Conservation (phyloP, 1,284 basidiomycete genomes). For the Pseudozyma flocculosa region DNA sequence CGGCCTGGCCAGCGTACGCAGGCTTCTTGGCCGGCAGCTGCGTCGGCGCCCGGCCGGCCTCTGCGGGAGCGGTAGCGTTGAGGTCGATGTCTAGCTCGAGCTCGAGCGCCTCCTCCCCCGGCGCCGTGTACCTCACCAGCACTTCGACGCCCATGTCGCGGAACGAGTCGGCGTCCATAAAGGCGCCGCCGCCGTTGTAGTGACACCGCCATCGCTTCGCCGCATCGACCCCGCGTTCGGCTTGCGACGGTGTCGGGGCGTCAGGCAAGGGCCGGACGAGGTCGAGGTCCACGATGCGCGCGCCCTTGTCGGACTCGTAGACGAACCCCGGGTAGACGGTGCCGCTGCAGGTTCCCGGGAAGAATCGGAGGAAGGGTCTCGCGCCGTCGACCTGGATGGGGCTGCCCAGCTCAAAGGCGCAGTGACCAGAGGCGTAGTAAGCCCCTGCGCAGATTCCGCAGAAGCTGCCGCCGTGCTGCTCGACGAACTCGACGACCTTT, state of each 20-base stretch:
- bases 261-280: conserved; percentile 11
- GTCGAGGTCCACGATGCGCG: conserved; percentile 57
- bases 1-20: conserved; percentile 57
- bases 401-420: conserved; percentile 63
- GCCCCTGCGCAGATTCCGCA: conserved; percentile 69
- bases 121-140: conserved; percentile 59
- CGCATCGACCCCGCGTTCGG: not conserved
- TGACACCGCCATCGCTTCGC: conserved; percentile 54
- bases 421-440: conserved; percentile 62
- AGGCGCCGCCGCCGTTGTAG: conserved; percentile 66
- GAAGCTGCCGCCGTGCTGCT: conserved; percentile 68
- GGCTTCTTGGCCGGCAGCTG: not conserved
- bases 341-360: conserved; percentile 64
- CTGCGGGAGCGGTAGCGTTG: too few species aligned
- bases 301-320: conserved; percentile 62
- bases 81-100: conserved; percentile 21
- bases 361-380: conserved; percentile 65
- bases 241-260: not conserved
- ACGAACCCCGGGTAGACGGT: conserved; percentile 66
- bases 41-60: too few species aligned
- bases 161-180: conserved; percentile 57
- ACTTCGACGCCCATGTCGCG: conserved; percentile 50
- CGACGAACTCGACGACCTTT: conserved; percentile 67
- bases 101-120: conserved; percentile 38
- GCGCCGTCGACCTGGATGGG: conserved; percentile 62